Base-by-base conservation (phyloP, 495 filamentous ascomycete genomes). In the Lindgomyces ingoldianus region DNA sequence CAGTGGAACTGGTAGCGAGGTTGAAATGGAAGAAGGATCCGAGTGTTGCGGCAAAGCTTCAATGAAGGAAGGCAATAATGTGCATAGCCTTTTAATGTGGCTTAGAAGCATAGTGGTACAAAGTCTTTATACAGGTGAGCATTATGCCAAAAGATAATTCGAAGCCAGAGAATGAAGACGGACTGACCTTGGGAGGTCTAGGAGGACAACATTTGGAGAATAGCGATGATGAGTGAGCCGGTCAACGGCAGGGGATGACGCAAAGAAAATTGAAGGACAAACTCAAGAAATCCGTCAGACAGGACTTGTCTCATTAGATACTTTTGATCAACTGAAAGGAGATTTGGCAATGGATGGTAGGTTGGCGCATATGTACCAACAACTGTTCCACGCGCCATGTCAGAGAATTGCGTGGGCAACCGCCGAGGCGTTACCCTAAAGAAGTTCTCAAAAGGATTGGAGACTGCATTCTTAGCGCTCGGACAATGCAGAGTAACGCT, bases 41-140 rank as follows among this genome's bases (percentile, higher is more conserved):
- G 62, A 21, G 25, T 56, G 18, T 63, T 68, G 60, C 59, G 68
- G 64, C 54, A 55, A 45, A 39, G 64, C 60, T 41, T 56, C 44
- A 51, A 68, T 65, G 64, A 68, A 42, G n/a, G 68, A 50, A 41
- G 64, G 64, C 60, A 60, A 54, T 60, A 71, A 33, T 26, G 62
- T 67, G 60, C 60, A 65, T 64, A 65, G 57, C 56, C 64, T 56
- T 68, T 68, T 67, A 46, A 64, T 51, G 57, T 64, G 60, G 68
- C 68, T 67, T 64, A 71, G 50, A 59, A 68, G 64, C 68, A 71
- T 71, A 71, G 53, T 68, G 27, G 64, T 71, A 71, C 68, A 68
- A 29, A 51, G 52, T 25, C 64, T 68, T 21, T 16, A 25, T 19
- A 45, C 39, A 42, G 4, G 68, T 71, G 19, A 71, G 64, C 60